Conservation (phyloP, 441 rosid species). For the Adansonia madagascariensis region DNA sequence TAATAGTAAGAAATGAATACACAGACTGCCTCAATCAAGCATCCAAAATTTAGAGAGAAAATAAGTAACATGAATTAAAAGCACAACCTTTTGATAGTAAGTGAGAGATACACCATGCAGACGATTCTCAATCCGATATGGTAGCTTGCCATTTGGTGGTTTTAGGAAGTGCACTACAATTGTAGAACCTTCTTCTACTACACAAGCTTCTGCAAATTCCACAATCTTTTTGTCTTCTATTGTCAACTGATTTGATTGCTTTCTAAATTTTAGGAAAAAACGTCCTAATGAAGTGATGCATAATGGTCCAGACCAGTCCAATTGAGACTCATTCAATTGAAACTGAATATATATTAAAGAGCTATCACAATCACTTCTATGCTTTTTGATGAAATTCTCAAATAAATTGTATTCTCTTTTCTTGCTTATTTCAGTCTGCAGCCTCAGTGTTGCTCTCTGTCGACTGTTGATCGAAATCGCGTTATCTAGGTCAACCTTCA, state of each 20-base stretch:
- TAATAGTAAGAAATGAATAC: conserved; percentile 27
- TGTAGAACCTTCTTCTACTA: conserved; percentile 86
- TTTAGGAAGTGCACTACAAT: conserved; percentile 77
- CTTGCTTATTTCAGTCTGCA: conserved; percentile 57
- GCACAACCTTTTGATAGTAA: conserved; percentile 88
- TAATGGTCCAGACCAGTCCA: conserved; percentile 93
- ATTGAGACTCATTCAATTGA: conserved; percentile 57
- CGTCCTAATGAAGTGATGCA: conserved; percentile 89
- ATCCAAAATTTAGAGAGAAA: conserved; percentile 25
- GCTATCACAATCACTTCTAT: conserved; percentile 61
- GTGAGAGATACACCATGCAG: conserved; percentile 69
- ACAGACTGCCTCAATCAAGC: conserved; percentile 20
- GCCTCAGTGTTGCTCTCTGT: conserved; percentile 56
- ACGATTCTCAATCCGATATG: conserved; percentile 88
- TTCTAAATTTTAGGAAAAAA: conserved; percentile 86
- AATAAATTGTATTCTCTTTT: conserved; percentile 70
- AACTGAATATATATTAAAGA: conserved; percentile 68
- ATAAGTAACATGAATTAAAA: conserved; percentile 28
- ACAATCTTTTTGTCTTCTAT: conserved; percentile 33
- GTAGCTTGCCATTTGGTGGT: conserved; percentile 72
- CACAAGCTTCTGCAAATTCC: conserved; percentile 81
- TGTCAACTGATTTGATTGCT: conserved; percentile 56
- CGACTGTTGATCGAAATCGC: conserved; percentile 52
- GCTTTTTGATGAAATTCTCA: conserved; percentile 85
- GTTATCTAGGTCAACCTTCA: conserved; percentile 74